A percentile compares a stretch with the other conserved stretches of the same genome.
These are phyloP conservation scores for Candida multigemmis DNA, from an alignment of 805 yeast species.

Conservation along the genomic window DNA sequence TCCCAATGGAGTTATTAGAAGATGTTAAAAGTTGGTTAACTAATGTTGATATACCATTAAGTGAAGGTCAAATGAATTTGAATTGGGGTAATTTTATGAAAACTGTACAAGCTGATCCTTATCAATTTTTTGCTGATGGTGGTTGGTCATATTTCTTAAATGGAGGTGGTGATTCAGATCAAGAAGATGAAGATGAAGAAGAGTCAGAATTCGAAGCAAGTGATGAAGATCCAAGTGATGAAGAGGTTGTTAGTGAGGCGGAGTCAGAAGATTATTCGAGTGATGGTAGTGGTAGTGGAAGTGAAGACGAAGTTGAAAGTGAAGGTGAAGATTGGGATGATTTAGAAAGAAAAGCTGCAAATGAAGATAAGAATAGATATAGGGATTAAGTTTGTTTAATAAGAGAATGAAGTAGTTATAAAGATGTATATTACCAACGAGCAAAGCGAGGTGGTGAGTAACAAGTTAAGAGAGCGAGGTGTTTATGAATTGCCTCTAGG, in stretches of 20 bases:
- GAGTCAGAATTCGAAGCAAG: constrained; percentile 64
- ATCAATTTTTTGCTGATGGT: constrained; percentile 85
- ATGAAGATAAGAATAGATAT: constrained; percentile 27
- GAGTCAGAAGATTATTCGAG: constrained; percentile 30
- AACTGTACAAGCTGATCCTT: constrained; percentile 85
- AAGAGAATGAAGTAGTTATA: too few relatives aligned
- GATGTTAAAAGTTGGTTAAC: constrained; percentile 94
- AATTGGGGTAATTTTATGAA: constrained; percentile 96
- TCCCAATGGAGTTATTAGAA: constrained; percentile 87
- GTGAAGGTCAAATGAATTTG: constrained; percentile 92
- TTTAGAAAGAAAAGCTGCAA: constrained; percentile 48
- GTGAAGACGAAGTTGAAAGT: constrained; percentile 24
- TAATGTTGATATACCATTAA: constrained; percentile 93
- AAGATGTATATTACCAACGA: too few relatives aligned
- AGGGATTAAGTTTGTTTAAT: constrained; percentile 16
- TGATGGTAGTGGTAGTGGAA: constrained; percentile 20
- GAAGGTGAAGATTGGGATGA: constrained; percentile 55
- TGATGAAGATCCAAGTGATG: constrained; percentile 55
- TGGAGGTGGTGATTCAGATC: constrained; percentile 71
- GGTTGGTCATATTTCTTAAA: constrained; percentile 96
- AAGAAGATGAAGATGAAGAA: constrained; percentile 56
- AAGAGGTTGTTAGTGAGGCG: constrained; percentile 49
- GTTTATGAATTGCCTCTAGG: too few relatives aligned
- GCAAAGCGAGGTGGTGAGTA: too few relatives aligned
- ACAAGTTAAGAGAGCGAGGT: too few relatives aligned